These are phyloP conservation scores for Pulveroboletus sp. DNA, from an alignment of 768 basidiomycete genomes.

Conservation along the genomic window DNA sequence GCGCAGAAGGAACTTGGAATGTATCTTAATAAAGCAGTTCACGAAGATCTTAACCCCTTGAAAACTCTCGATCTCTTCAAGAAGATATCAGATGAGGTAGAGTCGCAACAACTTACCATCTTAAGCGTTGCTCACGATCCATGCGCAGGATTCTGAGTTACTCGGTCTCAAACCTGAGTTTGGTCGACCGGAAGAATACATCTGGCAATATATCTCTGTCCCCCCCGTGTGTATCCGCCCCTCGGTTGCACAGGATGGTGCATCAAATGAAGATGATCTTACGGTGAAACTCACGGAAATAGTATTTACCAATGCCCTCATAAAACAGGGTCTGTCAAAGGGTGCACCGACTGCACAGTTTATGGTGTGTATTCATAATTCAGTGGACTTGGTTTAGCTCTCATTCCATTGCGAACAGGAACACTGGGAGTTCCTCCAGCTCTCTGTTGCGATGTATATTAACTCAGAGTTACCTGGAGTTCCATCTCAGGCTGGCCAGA, in stretches of 20 bases:
- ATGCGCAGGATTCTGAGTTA: slow-evolving; percentile 82
- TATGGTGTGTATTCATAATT: slow-evolving; percentile 50
- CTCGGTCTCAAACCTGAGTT: slow-evolving; percentile 83
- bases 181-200: slow-evolving; percentile 93
- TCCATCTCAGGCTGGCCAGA: slow-evolving; percentile 78
- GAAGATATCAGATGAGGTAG: slow-evolving; percentile 86
- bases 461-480: slow-evolving; percentile 97
- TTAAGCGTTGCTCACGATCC: neutral
- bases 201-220: slow-evolving; percentile 99
- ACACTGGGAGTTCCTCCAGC: slow-evolving; percentile 97
- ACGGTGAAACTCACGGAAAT: slow-evolving; percentile 98
- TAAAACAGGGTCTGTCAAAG: slow-evolving; percentile 84
- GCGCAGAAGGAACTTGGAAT: slow-evolving; percentile 82
- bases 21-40: slow-evolving; percentile 81
- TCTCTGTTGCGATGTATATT: slow-evolving; percentile 95
- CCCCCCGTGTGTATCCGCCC: slow-evolving; percentile 97
- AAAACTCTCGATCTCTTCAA: slow-evolving; percentile 91
- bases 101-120: slow-evolving; percentile 1
- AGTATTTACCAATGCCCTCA: slow-evolving; percentile 87
- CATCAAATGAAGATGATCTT: slow-evolving; percentile 97
- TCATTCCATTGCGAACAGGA: slow-evolving; percentile 46
- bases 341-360: slow-evolving; percentile 85
- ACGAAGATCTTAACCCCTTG: slow-evolving; percentile 91
- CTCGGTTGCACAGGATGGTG: slow-evolving; percentile 95
- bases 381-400: neutral